Base-by-base conservation (phyloP, 805 yeast genomes). In the Cyberlindnera sargentensis region DNA sequence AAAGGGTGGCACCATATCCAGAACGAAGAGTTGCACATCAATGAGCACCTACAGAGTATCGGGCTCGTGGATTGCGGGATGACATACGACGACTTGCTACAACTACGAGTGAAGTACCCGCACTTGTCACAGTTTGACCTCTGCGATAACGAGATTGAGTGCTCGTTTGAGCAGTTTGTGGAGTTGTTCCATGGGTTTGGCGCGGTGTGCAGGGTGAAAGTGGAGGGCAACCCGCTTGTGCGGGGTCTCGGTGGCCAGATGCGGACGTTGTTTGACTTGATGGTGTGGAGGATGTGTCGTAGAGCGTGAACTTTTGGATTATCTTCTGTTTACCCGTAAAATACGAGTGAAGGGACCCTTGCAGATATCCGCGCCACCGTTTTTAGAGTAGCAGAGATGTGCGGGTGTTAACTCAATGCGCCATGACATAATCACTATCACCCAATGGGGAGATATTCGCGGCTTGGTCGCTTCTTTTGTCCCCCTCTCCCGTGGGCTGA, bases 191-290 rank as follows among this genome's bases (percentile, higher is more conserved):
- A 5, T 29, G 41, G 34, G 24, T 43, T 45, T 29, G 43, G 41
- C 24, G 35, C 33, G 8, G 36, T 48, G 1, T 28, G 40, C 9
- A 15, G 30, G 8, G 37, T 45, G 36, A 39, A 25, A 32, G 11
- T 48, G 36, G 48, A 45, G 26, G 20, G 33, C 10, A 45, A 48
- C 40, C 53, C 56, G 9, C 37, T 44, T 8, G 31, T 31, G 5
- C 31, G 39, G 3, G 29, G 36, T 29, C 31, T 29, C 8, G 31
- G n/a, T 32, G 23, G 25, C 24, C 20, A 15, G 20, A 2, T 15
- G 20, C 20, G 20, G 20, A 15, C 20, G 20, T 15, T 15, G 20
- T 15, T 15, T 15, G 20, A 15, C 20, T 15, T 15, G 20, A 15
- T 15, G 20, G 20, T 15, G 20, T 15, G 20, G 20, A 15, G 20